phyloP scores from a whole-genome alignment of 306 rosid species.

The Vigna hirtella region DNA sequence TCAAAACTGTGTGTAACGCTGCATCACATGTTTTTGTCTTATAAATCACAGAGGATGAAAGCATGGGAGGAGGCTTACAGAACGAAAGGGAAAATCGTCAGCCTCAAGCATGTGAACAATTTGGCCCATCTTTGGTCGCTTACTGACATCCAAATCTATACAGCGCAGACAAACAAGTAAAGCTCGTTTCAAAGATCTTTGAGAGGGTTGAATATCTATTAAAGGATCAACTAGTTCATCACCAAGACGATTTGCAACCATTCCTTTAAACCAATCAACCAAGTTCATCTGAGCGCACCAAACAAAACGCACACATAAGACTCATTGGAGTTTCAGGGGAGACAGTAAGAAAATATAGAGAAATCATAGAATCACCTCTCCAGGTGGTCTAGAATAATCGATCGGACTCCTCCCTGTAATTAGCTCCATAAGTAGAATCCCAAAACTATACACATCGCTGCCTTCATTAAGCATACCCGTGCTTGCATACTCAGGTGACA shows the following conservation, averaged over 20 bases:
- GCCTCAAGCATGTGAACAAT: constrained; percentile 98
- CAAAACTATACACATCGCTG: constrained; percentile 92
- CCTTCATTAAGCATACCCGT: constrained; percentile 99
- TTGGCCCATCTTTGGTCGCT: constrained; percentile 99
- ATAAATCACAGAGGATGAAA: neutral
- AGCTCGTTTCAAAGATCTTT: constrained; percentile 84
- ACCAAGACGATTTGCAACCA: constrained; percentile 85
- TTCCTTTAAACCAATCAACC: constrained; percentile 97
- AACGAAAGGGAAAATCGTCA: constrained; percentile 90
- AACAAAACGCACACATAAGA: constrained; percentile 37
- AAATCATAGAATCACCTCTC: constrained; percentile 69
- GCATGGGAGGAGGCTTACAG: constrained; percentile 56
- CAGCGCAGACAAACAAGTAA: constrained; percentile 93
- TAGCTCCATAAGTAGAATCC: constrained; percentile 94
- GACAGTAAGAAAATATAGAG: constrained; percentile 17
- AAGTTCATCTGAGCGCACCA: constrained; percentile 81
- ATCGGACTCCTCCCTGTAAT: constrained; percentile 98
- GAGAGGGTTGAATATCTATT: constrained; percentile 78
- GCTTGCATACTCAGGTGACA: constrained; percentile 98
- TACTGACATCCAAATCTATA: constrained; percentile 82
- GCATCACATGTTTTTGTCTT: neutral
- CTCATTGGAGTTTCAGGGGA: constrained; percentile 25
- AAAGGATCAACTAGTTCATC: constrained; percentile 89
- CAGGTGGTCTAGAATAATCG: constrained; percentile 91
- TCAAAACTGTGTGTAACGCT: neutral